phyloP scores from a whole-genome alignment of 2,329 filamentous ascomycete species.

The Trichoderma pleuroti region DNA sequence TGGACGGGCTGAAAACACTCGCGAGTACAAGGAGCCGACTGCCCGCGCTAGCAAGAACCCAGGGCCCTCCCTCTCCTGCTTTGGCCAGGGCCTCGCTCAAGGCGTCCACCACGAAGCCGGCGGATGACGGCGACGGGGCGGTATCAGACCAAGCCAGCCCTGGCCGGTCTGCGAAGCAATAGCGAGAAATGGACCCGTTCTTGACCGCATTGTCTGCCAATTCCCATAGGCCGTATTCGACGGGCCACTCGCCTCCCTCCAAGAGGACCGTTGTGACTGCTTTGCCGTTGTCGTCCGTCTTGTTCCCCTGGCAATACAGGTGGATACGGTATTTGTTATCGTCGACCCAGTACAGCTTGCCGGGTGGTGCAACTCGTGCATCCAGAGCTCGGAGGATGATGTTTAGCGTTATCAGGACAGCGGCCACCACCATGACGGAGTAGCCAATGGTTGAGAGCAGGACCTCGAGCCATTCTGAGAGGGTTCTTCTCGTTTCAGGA shows the following conservation, averaged over 20 bases:
- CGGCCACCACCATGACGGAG: conserved; percentile 62
- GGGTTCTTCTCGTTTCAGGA: conserved; percentile 75
- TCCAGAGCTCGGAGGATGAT: conserved; percentile 79
- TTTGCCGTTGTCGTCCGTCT: conserved; percentile 49
- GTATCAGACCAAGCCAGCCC: conserved; percentile 86
- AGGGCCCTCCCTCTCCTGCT: conserved; percentile 81
- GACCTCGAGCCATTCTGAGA: conserved; percentile 82
- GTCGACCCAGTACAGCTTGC: conserved; percentile 76
- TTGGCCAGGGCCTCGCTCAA: conserved; percentile 80
- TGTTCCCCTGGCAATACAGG: conserved; percentile 74
- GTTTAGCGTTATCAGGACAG: conserved; percentile 73
- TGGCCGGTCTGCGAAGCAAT: conserved; percentile 94
- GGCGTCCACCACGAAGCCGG: conserved; percentile 86
- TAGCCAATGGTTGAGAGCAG: conserved; percentile 70
- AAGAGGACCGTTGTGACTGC: conserved; percentile 76
- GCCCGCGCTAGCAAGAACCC: conserved; percentile 82
- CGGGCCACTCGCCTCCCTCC: conserved; percentile 76
- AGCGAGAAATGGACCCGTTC: conserved; percentile 79
- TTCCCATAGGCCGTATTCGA: conserved; percentile 74
- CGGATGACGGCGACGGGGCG: conserved; percentile 87
- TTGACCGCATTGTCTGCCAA: conserved; percentile 72
- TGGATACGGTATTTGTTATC: conserved; percentile 83
- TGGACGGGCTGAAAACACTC: conserved; percentile 88
- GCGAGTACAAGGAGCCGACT: conserved; percentile 84
- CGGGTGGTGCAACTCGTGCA: conserved; percentile 67